Evolutionary conservation across 179 eudicot genomes (phyloP).

Genomic region (Nepenthes alata): DNA sequence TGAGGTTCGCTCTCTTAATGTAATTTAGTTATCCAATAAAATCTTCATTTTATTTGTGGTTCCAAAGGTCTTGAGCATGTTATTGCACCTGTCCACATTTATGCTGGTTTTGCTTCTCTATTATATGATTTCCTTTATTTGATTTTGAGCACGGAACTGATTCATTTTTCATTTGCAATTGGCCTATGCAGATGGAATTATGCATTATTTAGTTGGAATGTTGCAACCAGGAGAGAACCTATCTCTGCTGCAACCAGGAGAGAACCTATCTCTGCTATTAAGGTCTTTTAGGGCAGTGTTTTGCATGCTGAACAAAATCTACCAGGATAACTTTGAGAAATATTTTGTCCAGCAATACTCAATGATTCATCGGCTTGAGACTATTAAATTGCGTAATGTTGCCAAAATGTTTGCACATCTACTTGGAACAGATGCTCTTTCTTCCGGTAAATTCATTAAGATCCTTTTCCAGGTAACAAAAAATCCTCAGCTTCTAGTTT

Average conservation of each 20-base stretch:
- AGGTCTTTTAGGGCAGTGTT: slow-evolving; percentile 87
- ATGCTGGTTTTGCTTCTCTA: too few relatives aligned
- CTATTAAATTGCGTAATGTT: slow-evolving; percentile 71
- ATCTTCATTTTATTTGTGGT: too few relatives aligned
- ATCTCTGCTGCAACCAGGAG: slow-evolving; percentile 92
- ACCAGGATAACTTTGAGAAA: slow-evolving; percentile 77
- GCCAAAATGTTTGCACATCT: slow-evolving; percentile 86
- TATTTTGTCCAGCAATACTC: slow-evolving; percentile 91
- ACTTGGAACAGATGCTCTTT: slow-evolving; percentile 62
- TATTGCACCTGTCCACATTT: too few relatives aligned
- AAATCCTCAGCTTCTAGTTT: too few relatives aligned
- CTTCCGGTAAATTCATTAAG: slow-evolving; percentile 79
- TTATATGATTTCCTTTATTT: too few relatives aligned
- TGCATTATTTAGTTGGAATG: slow-evolving; percentile 89
- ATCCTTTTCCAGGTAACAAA: slow-evolving; percentile 77
- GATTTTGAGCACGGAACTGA: not conserved
- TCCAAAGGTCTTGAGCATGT: too few relatives aligned
- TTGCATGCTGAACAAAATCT: slow-evolving; percentile 68
- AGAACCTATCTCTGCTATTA: slow-evolving; percentile 84
- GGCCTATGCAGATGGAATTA: slow-evolving; percentile 72
- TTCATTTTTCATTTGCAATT: slow-evolving; percentile 4
- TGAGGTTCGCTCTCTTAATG: too few relatives aligned
- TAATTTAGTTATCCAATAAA: too few relatives aligned
- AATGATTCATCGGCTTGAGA: slow-evolving; percentile 85
- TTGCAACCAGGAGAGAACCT: slow-evolving; percentile 93